These are phyloP conservation scores for Pseudocercospora fijiensis DNA, from an alignment of 2,329 filamentous ascomycete genomes.

Conservation along the genomic window DNA sequence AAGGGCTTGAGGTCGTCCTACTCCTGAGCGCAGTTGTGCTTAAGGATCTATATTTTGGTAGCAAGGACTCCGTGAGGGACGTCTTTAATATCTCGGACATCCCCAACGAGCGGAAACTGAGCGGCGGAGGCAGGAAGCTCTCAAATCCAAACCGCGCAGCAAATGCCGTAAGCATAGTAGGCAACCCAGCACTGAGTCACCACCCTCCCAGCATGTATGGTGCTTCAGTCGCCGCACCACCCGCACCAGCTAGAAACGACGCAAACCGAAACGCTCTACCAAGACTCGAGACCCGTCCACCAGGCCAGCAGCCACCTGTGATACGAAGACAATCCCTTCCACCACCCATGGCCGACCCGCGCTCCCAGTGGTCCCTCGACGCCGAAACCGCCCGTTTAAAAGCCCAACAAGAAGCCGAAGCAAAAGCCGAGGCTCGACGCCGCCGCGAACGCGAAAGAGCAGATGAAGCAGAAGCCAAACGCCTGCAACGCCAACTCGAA, in stretches of 20 bases:
- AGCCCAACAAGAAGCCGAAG: slow-evolving; percentile 45
- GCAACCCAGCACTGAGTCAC: slow-evolving; percentile 23
- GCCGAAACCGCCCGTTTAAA: slow-evolving; percentile 51
- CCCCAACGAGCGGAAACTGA: slow-evolving; percentile 34
- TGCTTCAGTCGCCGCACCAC: slow-evolving; percentile 1
- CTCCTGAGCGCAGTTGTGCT: slow-evolving; percentile 61
- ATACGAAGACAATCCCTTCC: slow-evolving; percentile 18
- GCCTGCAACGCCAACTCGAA: slow-evolving; percentile 56
- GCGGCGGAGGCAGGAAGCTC: slow-evolving; percentile 28
- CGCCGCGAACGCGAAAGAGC: slow-evolving; percentile 57
- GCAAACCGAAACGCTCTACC: slow-evolving; percentile 31
- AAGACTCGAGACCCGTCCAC: slow-evolving; percentile 28
- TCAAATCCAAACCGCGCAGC: slow-evolving; percentile 27
- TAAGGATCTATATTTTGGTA: slow-evolving; percentile 58
- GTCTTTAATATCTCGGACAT: slow-evolving; percentile 70
- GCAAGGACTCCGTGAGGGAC: slow-evolving; percentile 60
- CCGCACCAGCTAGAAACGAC: not conserved
- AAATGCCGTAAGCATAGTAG: slow-evolving; percentile 22
- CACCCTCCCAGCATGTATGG: slow-evolving; percentile 21
- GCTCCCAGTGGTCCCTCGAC: slow-evolving; percentile 54
- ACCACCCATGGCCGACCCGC: slow-evolving; percentile 50
- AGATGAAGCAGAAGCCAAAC: slow-evolving; percentile 57
- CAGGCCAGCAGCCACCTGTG: slow-evolving; percentile 22
- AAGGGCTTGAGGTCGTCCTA: slow-evolving; percentile 84
- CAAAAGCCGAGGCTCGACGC: slow-evolving; percentile 48